Evolutionary conservation across 257 asterid genomes (phyloP).

Genomic region (Catharanthus roseus): DNA sequence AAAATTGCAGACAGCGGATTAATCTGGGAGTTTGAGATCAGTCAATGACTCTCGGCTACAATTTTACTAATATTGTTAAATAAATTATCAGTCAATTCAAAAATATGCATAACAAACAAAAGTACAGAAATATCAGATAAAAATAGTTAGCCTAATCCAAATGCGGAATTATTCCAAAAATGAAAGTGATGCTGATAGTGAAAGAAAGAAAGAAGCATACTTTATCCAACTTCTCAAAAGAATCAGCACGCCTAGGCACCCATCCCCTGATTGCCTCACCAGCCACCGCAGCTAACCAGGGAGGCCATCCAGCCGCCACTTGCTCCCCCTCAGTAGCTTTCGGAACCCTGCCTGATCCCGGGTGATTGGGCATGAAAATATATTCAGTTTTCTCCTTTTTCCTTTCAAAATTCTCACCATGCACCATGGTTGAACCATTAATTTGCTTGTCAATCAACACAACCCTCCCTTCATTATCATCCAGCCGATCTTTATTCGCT

Average conservation of each 20-base stretch:
- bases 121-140: neutral
- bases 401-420: conserved; percentile 52
- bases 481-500: conserved; percentile 57
- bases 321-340: conserved; percentile 72
- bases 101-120: neutral
- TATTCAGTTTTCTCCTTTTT: conserved; percentile 62
- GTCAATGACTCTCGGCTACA: neutral
- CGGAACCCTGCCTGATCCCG: conserved; percentile 45
- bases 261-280: conserved; percentile 95
- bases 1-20: neutral
- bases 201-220: conserved; percentile 34
- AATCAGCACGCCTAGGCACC: conserved; percentile 89
- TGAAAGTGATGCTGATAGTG: conserved; percentile 1
- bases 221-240: conserved; percentile 86
- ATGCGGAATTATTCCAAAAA: neutral
- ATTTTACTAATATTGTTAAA: neutral
- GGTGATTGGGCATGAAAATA: conserved; percentile 39
- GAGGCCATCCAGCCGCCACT: conserved; percentile 96
- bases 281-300: conserved; percentile 93
- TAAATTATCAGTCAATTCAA: neutral
- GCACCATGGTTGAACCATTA: conserved; percentile 56
- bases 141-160: neutral
- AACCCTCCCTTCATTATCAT: conserved; percentile 50
- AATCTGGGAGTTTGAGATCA: conserved; percentile 3
- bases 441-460: conserved; percentile 55